A percentile compares a stretch with the other conserved stretches of the same genome.
Evolutionary conservation across 169 alveolate genomes (phyloP).

Genomic region (Cryptosporidium parvum): DNA sequence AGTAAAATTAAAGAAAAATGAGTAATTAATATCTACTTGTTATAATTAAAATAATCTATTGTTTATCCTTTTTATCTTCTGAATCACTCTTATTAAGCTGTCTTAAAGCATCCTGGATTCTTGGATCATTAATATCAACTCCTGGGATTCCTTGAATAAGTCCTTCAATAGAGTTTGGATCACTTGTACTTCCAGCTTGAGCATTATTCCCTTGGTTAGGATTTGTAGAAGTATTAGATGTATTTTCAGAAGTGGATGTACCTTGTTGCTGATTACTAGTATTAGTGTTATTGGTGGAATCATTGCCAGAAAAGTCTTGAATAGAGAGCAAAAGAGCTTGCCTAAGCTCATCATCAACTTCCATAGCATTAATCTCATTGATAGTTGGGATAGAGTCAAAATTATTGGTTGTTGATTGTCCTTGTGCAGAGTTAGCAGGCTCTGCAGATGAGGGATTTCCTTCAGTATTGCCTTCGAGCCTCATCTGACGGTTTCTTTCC

Average conservation of each 20-base stretch:
- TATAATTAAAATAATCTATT: neutral
- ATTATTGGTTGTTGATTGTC: neutral
- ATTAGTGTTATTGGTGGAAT: neutral
- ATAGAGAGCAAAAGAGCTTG: slow-evolving; percentile 75
- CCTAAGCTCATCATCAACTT: slow-evolving; percentile 78
- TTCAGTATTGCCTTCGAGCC: slow-evolving; percentile 25
- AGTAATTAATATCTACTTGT: slow-evolving; percentile 1
- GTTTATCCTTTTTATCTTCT: slow-evolving; percentile 64
- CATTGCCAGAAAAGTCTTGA: slow-evolving; percentile 69
- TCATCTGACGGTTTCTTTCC: slow-evolving; percentile 52
- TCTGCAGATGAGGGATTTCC: neutral
- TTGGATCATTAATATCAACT: slow-evolving; percentile 79
- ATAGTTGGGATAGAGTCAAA: slow-evolving; percentile 62
- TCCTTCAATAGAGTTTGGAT: slow-evolving; percentile 20
- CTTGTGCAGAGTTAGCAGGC: neutral
- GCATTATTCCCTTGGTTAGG: neutral
- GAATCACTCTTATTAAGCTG: slow-evolving; percentile 43
- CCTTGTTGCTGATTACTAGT: neutral
- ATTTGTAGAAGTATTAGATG: neutral
- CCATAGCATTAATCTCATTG: slow-evolving; percentile 67
- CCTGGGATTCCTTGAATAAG: slow-evolving; percentile 78
- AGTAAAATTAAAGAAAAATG: neutral
- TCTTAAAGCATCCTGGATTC: slow-evolving; percentile 79
- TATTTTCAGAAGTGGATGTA: neutral
- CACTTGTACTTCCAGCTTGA: neutral